These are phyloP conservation scores for Acacia melanoxylon DNA, from an alignment of 306 rosid genomes.

Conservation along the genomic window DNA sequence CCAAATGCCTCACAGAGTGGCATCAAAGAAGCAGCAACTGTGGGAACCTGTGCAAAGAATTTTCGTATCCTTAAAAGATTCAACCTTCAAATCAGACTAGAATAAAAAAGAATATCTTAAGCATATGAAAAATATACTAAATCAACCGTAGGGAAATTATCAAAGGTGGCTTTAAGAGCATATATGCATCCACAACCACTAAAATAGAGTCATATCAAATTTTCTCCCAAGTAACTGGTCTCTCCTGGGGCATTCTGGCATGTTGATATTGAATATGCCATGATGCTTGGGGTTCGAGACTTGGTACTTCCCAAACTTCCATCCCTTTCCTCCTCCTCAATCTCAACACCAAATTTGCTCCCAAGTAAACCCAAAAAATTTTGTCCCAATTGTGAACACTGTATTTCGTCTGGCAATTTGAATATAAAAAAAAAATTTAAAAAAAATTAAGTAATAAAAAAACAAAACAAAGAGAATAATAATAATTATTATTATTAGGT, in stretches of 20 bases:
- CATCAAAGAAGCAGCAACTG: constrained; percentile 65
- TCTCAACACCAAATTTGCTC: constrained; percentile 1
- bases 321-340: too few relatives aligned
- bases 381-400: not conserved
- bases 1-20: constrained; percentile 87
- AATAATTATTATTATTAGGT: too few relatives aligned
- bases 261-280: too few relatives aligned
- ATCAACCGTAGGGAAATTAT: constrained; percentile 13
- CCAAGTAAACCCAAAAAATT: constrained; percentile 13
- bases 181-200: not conserved
- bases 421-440: too few relatives aligned
- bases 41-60: constrained; percentile 59
- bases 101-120: not conserved
- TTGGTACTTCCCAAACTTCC: too few relatives aligned
- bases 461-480: too few relatives aligned
- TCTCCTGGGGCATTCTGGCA: too few relatives aligned
- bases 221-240: not conserved
- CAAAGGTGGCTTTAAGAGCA: constrained; percentile 6
- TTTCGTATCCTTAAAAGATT: constrained; percentile 28
- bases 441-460: too few relatives aligned
- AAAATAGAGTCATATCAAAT: constrained; percentile 19
- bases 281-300: too few relatives aligned
- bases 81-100: constrained; percentile 21
- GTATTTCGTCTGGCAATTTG: not conserved
- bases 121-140: not conserved